Evolutionary conservation across 2,329 filamentous ascomycete genomes (phyloP).

Genomic region (Fusarium globosum): DNA sequence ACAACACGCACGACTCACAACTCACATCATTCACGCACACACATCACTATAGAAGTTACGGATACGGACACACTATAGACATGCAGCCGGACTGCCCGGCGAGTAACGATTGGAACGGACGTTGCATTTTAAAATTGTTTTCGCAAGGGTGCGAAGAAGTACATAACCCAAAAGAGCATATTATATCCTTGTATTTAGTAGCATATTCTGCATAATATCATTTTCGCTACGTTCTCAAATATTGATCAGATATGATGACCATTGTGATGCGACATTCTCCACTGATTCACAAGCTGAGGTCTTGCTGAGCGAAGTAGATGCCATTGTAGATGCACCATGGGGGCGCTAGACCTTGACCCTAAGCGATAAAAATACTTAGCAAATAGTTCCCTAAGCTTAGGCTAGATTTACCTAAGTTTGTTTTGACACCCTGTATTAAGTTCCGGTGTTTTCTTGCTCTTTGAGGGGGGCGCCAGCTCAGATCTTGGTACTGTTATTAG

Average conservation of each 20-base stretch:
- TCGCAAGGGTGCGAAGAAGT: constrained; percentile 4
- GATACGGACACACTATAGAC: not conserved
- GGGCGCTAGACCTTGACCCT: too few species aligned
- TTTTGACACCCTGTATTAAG: too few species aligned
- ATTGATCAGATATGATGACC: not conserved
- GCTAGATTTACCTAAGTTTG: too few species aligned
- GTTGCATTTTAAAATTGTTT: constrained; percentile 21
- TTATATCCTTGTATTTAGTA: constrained; percentile 36
- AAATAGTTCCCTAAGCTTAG: too few species aligned
- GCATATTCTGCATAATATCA: constrained; percentile 27
- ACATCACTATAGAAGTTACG: constrained; percentile 6
- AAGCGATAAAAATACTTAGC: too few species aligned
- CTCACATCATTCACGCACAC: not conserved
- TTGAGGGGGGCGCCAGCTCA: too few species aligned
- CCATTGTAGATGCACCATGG: not conserved
- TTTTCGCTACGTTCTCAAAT: constrained; percentile 11
- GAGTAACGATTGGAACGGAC: constrained; percentile 31
- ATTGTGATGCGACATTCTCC: too few species aligned
- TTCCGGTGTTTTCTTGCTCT: too few species aligned
- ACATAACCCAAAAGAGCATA: constrained; percentile 29
- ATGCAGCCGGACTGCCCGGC: constrained; percentile 27
- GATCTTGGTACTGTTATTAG: too few species aligned
- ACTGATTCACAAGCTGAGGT: not conserved
- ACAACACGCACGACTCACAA: not conserved
- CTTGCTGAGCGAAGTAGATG: not conserved